Conservation (phyloP, 805 yeast species). For the Candida bentonensis region DNA sequence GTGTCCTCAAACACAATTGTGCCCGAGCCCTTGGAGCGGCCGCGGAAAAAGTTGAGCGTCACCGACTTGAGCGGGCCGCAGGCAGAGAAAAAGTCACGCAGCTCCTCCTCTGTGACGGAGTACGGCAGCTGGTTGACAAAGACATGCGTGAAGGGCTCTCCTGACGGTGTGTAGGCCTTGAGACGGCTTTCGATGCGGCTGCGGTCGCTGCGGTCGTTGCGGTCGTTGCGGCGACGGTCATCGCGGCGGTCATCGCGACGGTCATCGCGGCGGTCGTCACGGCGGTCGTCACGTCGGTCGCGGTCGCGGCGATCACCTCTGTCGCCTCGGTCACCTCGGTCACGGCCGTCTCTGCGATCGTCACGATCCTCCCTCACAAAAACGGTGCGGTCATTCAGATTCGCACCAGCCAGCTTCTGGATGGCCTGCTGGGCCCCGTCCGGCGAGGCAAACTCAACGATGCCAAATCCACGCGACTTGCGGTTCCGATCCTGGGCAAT, state of each 20-base stretch:
- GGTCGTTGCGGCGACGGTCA: conserved; percentile 16
- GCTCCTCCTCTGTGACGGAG: conserved; percentile 68
- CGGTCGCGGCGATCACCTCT: conserved; percentile 7
- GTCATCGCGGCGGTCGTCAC: conserved; percentile 8
- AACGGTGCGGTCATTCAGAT: conserved; percentile 59
- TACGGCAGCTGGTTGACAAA: conserved; percentile 76
- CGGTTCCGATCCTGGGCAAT: conserved; percentile 66
- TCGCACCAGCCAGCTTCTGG: conserved; percentile 47
- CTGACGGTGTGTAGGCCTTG: conserved; percentile 8
- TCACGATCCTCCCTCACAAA: conserved; percentile 75
- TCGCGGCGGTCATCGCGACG: conserved; percentile 9
- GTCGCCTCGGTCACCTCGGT: conserved; percentile 6
- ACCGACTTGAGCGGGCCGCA: conserved; percentile 74
- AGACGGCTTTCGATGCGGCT: conserved; percentile 5
- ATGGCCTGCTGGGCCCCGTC: conserved; percentile 65
- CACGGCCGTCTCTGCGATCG: conserved; percentile 11
- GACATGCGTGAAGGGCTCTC: conserved; percentile 34
- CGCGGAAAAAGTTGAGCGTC: conserved; percentile 56
- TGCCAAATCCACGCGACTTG: conserved; percentile 40
- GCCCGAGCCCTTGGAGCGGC: conserved; percentile 79
- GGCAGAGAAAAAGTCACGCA: conserved; percentile 69
- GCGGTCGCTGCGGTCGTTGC: conserved; percentile 8
- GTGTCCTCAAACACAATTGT: conserved; percentile 54
- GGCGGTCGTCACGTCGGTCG: conserved; percentile 4
- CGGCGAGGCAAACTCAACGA: conserved; percentile 62